Base-by-base conservation (phyloP, 805 yeast genomes). In the Kodamaea restingae region DNA sequence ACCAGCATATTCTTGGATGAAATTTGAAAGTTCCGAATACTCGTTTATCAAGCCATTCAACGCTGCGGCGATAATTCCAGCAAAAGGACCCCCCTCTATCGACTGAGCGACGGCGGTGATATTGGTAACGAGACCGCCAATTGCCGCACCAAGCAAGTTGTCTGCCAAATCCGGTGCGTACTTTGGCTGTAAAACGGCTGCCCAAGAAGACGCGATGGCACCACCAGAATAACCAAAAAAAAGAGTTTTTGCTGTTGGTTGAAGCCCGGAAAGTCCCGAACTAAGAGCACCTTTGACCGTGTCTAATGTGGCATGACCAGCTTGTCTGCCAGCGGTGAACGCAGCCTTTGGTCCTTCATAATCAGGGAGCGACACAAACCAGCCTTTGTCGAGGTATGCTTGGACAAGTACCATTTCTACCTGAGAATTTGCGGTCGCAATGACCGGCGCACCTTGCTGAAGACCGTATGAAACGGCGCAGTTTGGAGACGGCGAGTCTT, bases 211-310 rank as follows among this genome's bases (percentile, higher is more conserved):
- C n/a, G 71, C 66, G 17, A 64, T 40, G 1, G 66, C 51, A 4
- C 70, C 71, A 11, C 71, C 71, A 3, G 67, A 60, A 36, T 59
- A 66, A 1, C 71, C 71, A 63, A 63, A 63, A 34, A 65, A 21
- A 7, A 40, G 43, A 7, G 46, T 42, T 10, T 42, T 36, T 1
- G 66, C 57, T 22, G 52, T 47, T 6, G 42, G 12, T 6, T 40
- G 26, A 15, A 58, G 28, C 3, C 55, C 35, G 11, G 48, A 37
- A 2, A 26, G 12, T 3, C 43, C 45, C 3, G 53, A 34, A 3
- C 40, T 28, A 22, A 64, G 46, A 1, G 52, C 45, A 2, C 59
- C 71, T 36, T 62, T 43, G 18, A 66, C 38, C 2, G 62, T 48
- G 38, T 66, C 62, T 36, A 66, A 55, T 0, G 52, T 46, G 7